Conservation (phyloP, 305 asterid species). For the Fraxinus latifolia region DNA sequence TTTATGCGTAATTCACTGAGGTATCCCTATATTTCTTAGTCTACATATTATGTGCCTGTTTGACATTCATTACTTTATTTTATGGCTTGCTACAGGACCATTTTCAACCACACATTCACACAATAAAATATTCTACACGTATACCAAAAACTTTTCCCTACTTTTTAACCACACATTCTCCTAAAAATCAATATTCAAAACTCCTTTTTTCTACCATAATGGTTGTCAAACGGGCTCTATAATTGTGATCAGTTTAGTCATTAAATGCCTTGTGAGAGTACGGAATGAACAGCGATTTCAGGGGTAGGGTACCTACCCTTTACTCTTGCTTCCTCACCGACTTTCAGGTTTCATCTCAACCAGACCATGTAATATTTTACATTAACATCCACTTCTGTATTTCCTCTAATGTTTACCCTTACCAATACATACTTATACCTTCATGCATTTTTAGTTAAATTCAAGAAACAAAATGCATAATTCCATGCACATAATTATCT, state of each 20-base stretch:
- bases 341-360: background rate
- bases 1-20: background rate
- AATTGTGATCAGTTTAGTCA: background rate
- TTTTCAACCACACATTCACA: background rate
- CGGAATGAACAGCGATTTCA: background rate
- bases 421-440: background rate
- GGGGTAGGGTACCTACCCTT: background rate
- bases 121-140: background rate
- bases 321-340: background rate
- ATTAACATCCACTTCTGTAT: background rate
- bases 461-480: background rate
- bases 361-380: background rate
- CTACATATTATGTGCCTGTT: background rate
- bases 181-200: background rate
- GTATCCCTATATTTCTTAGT: background rate
- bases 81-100: background rate
- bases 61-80: background rate
- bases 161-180: background rate
- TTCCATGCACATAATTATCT: constrained; percentile 6
- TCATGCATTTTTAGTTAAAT: background rate
- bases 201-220: background rate
- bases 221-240: background rate
- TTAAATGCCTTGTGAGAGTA: background rate
- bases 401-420: background rate
- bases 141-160: background rate